Percentiles rank a stretch among this genome's conserved stretches.
These are phyloP conservation scores for Kentomonas sorsogonicus DNA, from an alignment of 208 protist species.

Conservation along the genomic window DNA sequence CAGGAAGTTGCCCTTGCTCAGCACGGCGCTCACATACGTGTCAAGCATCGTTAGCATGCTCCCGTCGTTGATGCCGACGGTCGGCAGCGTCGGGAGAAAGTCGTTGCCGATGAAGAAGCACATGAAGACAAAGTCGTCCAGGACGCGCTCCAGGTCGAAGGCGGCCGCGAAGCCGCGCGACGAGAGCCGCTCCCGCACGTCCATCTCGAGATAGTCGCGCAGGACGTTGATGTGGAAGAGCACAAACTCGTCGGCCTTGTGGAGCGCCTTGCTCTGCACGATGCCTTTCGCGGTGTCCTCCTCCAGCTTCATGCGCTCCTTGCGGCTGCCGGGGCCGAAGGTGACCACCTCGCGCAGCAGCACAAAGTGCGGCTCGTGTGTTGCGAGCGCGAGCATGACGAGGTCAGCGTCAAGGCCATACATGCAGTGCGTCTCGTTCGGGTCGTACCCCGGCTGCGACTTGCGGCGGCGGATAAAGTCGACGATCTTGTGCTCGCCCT, in stretches of 20 bases:
- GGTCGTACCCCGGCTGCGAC: slow-evolving; percentile 88
- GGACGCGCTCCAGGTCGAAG: slow-evolving; percentile 88
- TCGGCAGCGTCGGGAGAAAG: slow-evolving; percentile 96
- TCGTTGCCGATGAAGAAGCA: slow-evolving; percentile 99
- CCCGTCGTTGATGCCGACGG: slow-evolving; percentile 93
- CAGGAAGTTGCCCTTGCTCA: slow-evolving; percentile 65
- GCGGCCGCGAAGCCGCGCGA: slow-evolving; percentile 5
- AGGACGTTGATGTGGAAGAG: slow-evolving; percentile 91
- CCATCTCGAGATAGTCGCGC: slow-evolving; percentile 93
- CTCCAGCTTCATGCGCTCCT: slow-evolving; percentile 69
- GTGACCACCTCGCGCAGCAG: slow-evolving; percentile 95
- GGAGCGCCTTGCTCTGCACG: slow-evolving; percentile 70
- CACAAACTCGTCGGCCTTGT: slow-evolving; percentile 84
- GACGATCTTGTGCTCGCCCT: slow-evolving; percentile 99
- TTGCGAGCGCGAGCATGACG: slow-evolving; percentile 95
- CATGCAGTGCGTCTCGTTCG: slow-evolving; percentile 96
- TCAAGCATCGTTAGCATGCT: slow-evolving; percentile 83
- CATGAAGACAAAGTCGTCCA: slow-evolving; percentile 98
- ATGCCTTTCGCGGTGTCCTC: slow-evolving; percentile 78
- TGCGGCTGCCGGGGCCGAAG: slow-evolving; percentile 64
- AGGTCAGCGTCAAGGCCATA: slow-evolving; percentile 98
- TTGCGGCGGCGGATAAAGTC: slow-evolving; percentile 97
- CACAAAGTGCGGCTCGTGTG: slow-evolving; percentile 96
- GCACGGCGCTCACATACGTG: slow-evolving; percentile 75
- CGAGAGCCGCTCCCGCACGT: slow-evolving; percentile 57